Evolutionary conservation across 768 basidiomycete genomes (phyloP), one percentile per base, ranked within the genome.

Genomic region (Leccinum subtestaceum): DNA sequence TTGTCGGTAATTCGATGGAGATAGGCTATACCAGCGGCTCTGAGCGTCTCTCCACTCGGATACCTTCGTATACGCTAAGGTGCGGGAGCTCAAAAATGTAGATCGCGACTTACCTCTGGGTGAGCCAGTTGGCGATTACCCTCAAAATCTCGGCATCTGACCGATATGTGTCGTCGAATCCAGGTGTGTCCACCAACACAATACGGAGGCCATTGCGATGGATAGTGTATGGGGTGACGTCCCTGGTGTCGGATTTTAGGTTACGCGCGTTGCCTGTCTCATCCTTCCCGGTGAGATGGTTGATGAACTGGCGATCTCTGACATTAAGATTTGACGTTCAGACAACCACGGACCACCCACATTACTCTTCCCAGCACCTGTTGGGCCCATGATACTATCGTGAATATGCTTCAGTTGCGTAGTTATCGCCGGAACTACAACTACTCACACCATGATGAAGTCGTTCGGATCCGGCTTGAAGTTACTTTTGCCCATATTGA

Each of bases 1-100:
- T 62, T 74, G 53, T 76, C 72, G 27, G 73, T 67, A 47, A 78
- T 76, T 29, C 70, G 67, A 38, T 75, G 72, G 19, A 73, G 23
- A 23, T 23, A 23, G 3, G 23, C 23, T 23, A 23, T 23, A 23
- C 23, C 23, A 23, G 23, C 23, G 23, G 23, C 23, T 13, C 57
- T 69, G 49, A 57, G 52, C 1, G 23, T 45, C 3, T 11, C 9
- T 4, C 48, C 52, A 25, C 10, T 10, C 25, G 59, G 4, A 34
- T 67, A 60, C 15, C 66, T 67, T 59, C 11, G 6, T 23, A 43
- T 29, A 19, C 4, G 27, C 34, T 29, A 36, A 36, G 2, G 9
- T 5, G 13, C 0, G 15, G 27, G 46, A 0, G 15, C 4, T 2
- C 5, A 11, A n/a, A 47, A 31, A 6, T 9, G 23, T 12, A 40